A percentile compares a stretch with the other conserved stretches of the same genome.
Evolutionary conservation across 1,284 basidiomycete genomes (phyloP).

Genomic region (Xanthoconium separans): DNA sequence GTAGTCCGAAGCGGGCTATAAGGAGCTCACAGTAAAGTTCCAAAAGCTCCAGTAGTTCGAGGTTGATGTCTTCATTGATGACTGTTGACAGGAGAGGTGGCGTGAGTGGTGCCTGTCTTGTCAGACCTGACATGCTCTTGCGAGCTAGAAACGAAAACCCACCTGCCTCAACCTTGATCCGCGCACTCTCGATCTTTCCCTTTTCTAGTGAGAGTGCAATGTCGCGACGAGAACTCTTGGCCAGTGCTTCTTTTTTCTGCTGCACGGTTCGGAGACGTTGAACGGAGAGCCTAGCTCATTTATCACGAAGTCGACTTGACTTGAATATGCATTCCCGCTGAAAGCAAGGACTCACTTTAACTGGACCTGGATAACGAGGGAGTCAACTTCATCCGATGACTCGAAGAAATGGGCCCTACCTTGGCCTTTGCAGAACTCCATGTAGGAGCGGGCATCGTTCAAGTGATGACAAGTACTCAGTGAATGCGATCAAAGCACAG

Average conservation of each 20-base stretch:
- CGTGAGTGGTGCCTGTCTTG: background rate
- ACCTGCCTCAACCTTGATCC: constrained; percentile 82
- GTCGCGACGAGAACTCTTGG: constrained; percentile 79
- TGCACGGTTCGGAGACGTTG: constrained; percentile 89
- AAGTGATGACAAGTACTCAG: background rate
- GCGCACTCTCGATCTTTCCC: constrained; percentile 79
- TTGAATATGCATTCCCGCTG: background rate
- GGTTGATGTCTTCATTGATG: constrained; percentile 83
- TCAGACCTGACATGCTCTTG: constrained; percentile 5
- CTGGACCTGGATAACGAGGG: constrained; percentile 51
- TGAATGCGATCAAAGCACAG: constrained; percentile 1
- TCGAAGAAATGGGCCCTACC: constrained; percentile 35
- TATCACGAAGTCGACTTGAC: constrained; percentile 1
- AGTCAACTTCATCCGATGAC: constrained; percentile 6
- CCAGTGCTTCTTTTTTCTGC: constrained; percentile 92
- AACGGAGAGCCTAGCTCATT: constrained; percentile 71
- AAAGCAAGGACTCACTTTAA: constrained; percentile 47
- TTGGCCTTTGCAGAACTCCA: constrained; percentile 77
- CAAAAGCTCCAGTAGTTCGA: constrained; percentile 87
- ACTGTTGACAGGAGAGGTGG: constrained; percentile 41
- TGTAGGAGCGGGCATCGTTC: constrained; percentile 45
- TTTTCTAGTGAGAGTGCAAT: constrained; percentile 78
- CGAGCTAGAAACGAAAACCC: constrained; percentile 29
- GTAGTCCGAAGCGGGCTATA: constrained; percentile 88
- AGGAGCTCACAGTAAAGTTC: constrained; percentile 94